These are phyloP conservation scores for Hordeum vulgare DNA, from an alignment of 176 grass and related monocot genomes.

Conservation along the genomic window DNA sequence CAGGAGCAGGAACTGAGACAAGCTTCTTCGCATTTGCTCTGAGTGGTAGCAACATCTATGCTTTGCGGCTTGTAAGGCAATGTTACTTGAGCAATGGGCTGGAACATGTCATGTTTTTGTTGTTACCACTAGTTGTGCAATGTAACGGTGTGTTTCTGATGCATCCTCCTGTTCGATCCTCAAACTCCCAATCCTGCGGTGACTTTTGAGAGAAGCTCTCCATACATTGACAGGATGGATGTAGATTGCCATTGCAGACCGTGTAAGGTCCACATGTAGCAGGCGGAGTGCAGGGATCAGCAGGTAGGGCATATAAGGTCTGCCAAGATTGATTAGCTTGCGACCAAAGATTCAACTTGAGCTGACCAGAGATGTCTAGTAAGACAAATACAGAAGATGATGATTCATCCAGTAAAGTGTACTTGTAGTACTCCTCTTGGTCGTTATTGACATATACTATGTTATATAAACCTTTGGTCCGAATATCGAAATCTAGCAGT, in stretches of 20 bases:
- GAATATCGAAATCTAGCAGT: background rate
- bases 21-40: background rate
- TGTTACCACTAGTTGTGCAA: background rate
- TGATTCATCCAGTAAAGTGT: background rate
- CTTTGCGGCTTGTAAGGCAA: background rate
- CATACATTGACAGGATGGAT: background rate
- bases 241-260: background rate
- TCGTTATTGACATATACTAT: background rate
- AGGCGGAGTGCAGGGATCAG: background rate
- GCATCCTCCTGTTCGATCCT: conserved; percentile 1
- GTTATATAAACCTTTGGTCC: background rate
- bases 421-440: background rate
- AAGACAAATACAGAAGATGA: background rate
- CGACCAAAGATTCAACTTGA: background rate
- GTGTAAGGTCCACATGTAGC: background rate
- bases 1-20: background rate
- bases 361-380: background rate
- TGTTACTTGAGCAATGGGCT: background rate
- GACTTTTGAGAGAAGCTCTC: background rate
- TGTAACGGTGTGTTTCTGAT: background rate
- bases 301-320: background rate
- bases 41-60: background rate
- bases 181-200: background rate
- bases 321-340: background rate
- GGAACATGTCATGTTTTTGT: background rate